Evolutionary conservation across 2,329 filamentous ascomycete genomes (phyloP).

Genomic region (Biscogniauxia marginata): DNA sequence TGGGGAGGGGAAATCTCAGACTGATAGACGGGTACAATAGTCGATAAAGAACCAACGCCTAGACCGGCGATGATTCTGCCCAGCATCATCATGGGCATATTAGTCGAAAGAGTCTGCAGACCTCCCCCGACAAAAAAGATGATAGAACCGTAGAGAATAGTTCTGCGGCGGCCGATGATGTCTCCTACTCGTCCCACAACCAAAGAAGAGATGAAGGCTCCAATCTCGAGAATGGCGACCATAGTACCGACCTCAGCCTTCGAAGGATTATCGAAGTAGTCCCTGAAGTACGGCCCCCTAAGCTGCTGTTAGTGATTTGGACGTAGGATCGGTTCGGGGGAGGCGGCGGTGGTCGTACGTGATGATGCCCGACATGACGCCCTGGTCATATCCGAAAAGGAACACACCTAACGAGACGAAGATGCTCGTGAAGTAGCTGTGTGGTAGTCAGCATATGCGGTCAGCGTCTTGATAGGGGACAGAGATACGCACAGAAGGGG

Average conservation of each 20-base stretch:
- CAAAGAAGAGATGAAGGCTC: slow-evolving; percentile 87
- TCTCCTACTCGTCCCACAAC: slow-evolving; percentile 86
- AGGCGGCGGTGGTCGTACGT: slow-evolving; percentile 46
- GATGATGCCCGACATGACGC: slow-evolving; percentile 77
- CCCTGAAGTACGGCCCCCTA: slow-evolving; percentile 82
- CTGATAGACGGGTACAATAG: slow-evolving; percentile 91
- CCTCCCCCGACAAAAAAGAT: slow-evolving; percentile 85
- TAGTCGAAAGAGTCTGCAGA: slow-evolving; percentile 76
- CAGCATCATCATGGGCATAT: slow-evolving; percentile 86
- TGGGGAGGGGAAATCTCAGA: slow-evolving; percentile 95
- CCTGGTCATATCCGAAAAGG: slow-evolving; percentile 86
- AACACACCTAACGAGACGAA: slow-evolving; percentile 86
- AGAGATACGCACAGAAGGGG: slow-evolving; percentile 70
- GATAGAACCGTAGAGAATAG: slow-evolving; percentile 89
- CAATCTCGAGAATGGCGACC: slow-evolving; percentile 94
- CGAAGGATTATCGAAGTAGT: slow-evolving; percentile 89
- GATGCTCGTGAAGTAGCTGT: slow-evolving; percentile 90
- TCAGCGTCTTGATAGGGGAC: background rate
- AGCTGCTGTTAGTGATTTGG: slow-evolving; percentile 15
- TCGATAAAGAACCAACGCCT: slow-evolving; percentile 83
- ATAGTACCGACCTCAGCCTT: slow-evolving; percentile 90
- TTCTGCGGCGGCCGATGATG: slow-evolving; percentile 82
- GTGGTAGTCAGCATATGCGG: slow-evolving; percentile 14
- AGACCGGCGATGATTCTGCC: slow-evolving; percentile 83
- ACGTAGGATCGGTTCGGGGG: background rate